These are phyloP conservation scores for Malania oleifera DNA, from an alignment of 164 flowering plant species.

Conservation along the genomic window DNA sequence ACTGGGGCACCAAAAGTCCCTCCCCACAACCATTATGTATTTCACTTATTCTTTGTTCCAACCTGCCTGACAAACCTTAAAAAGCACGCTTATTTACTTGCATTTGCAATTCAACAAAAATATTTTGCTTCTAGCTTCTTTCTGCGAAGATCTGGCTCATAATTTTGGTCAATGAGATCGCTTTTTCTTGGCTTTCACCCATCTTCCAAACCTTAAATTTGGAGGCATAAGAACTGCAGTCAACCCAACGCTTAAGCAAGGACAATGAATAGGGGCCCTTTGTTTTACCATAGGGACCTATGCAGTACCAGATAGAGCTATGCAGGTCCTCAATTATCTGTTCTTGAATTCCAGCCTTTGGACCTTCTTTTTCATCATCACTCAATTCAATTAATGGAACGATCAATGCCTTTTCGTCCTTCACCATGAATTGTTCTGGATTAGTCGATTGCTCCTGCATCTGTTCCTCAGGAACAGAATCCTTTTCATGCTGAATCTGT, in stretches of 20 bases:
- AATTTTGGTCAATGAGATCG: constrained; percentile 22
- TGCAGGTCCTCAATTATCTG: constrained; percentile 4
- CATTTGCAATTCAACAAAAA: too few species aligned
- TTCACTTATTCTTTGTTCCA: too few species aligned
- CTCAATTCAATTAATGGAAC: constrained; percentile 28
- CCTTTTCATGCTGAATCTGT: background rate
- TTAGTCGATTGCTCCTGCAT: background rate
- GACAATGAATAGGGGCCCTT: constrained; percentile 30
- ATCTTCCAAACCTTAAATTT: constrained; percentile 34
- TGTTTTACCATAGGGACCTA: constrained; percentile 21
- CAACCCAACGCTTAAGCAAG: constrained; percentile 25
- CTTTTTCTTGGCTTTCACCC: constrained; percentile 24
- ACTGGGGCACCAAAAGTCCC: too few species aligned
- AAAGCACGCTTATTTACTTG: background rate
- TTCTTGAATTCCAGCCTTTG: background rate
- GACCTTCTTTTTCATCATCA: constrained; percentile 25
- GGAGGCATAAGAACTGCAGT: constrained; percentile 11
- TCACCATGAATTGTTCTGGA: background rate
- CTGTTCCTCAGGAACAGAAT: background rate
- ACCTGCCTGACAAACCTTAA: too few species aligned
- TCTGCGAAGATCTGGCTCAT: constrained; percentile 12
- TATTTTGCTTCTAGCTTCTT: background rate
- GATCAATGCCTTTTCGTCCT: background rate
- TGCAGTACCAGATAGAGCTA: constrained; percentile 24
- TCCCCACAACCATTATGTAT: too few species aligned